Percentiles rank a stretch among this genome's conserved stretches.
These are phyloP conservation scores for Adansonia gregorii DNA, from an alignment of 441 rosid genomes.

Conservation along the genomic window DNA sequence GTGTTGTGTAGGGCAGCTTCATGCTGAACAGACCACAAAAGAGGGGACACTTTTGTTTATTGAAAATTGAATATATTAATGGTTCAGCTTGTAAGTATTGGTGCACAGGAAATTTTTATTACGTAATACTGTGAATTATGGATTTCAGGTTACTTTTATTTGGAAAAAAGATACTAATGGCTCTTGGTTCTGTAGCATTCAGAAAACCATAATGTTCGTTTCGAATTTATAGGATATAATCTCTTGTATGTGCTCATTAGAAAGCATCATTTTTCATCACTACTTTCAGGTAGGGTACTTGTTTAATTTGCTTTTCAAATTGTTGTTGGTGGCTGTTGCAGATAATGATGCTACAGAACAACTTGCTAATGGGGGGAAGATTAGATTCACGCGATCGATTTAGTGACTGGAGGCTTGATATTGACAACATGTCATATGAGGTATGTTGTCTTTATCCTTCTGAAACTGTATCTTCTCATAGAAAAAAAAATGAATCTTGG, in stretches of 20 bases:
- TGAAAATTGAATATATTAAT: neutral
- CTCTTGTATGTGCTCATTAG: neutral
- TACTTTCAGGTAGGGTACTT: neutral
- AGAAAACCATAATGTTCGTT: neutral
- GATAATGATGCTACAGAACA: constrained; percentile 71
- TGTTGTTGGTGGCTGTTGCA: constrained; percentile 40
- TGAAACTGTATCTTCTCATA: no score
- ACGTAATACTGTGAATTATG: neutral
- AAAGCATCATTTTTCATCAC: neutral
- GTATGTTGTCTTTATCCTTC: constrained; percentile 35
- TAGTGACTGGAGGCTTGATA: constrained; percentile 76
- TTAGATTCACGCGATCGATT: constrained; percentile 55
- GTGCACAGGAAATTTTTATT: neutral
- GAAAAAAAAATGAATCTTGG: no score
- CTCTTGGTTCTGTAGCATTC: neutral
- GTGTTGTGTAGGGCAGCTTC: neutral
- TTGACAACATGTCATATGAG: constrained; percentile 87
- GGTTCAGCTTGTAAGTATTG: neutral
- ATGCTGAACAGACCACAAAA: neutral
- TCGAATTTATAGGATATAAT: neutral
- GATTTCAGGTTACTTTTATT: neutral
- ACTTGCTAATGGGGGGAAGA: constrained; percentile 75
- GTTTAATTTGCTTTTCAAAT: constrained; percentile 11
- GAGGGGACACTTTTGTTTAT: neutral
- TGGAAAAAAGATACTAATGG: neutral